Conservation (phyloP, 1,139 yeast species). For the Magnusiomyces suaveolens region DNA sequence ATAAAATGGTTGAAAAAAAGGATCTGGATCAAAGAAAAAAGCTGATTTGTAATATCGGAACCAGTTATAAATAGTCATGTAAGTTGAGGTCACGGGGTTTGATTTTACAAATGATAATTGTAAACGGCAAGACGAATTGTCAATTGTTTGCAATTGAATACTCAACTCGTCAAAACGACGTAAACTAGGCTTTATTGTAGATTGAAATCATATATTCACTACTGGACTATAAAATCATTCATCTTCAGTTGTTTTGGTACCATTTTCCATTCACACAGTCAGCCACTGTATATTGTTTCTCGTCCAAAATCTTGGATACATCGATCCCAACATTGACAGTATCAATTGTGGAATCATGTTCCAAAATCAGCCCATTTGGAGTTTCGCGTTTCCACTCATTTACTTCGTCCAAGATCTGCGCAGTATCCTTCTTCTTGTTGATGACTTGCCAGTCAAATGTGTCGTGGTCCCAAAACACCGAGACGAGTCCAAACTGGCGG, state of each 20-base stretch:
- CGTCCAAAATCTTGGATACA: conserved; percentile 43
- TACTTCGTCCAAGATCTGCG: conserved; percentile 48
- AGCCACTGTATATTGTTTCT: conserved; percentile 65
- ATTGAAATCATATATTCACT: too few relatives aligned
- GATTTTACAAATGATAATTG: too few relatives aligned
- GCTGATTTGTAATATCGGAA: too few relatives aligned
- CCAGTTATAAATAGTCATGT: too few relatives aligned
- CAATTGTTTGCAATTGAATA: too few relatives aligned
- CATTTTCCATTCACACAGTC: conserved; percentile 62
- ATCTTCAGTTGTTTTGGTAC: conserved; percentile 17
- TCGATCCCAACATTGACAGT: conserved; percentile 65
- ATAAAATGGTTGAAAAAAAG: too few relatives aligned
- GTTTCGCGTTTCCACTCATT: conserved; percentile 38
- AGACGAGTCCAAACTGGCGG: conserved; percentile 76
- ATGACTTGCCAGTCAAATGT: conserved; percentile 80
- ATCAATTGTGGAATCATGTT: conserved; percentile 63
- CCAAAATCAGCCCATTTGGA: conserved; percentile 60
- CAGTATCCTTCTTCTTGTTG: conserved; percentile 37
- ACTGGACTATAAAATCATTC: too few relatives aligned
- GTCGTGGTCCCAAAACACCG: conserved; percentile 87
- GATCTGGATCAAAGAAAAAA: too few relatives aligned
- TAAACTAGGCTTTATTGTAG: too few relatives aligned
- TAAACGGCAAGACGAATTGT: not conserved
- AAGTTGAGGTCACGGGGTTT: too few relatives aligned
- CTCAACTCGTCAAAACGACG: too few relatives aligned